Evolutionary conservation across 208 protist species (phyloP), one percentile per base, ranked within the genome.

Genomic region (Naegleria lovaniensis): DNA sequence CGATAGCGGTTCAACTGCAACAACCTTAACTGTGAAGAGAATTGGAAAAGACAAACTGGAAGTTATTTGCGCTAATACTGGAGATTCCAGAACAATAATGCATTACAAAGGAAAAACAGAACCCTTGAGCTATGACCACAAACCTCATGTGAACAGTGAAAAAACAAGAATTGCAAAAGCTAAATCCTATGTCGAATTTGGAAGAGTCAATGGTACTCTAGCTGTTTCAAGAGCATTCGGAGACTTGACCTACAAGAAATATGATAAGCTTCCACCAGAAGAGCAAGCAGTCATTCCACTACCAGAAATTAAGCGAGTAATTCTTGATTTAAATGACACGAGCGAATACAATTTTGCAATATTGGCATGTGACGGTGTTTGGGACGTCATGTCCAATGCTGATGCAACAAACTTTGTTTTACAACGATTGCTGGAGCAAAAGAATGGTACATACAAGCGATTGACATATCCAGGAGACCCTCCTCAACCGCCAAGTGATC

Each of bases 151-250:
- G 11, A 91, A 93, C 4, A 90, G 39, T 5, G 97, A 98, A 93
- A 93, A 95, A 89, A 92, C 92, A 55, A 94, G 97, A 19, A 98
- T 99, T 92, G 94, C 96, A 90, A 94, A 94, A 0, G 96, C 97
- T 0, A 97, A 96, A 29, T 96, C 96, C 58, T 98, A 95, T 93
- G 97, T 99, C 16, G 92, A 93, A 91, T 96, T 96, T 92, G 95
- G 96, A 2, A 95, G 97, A 25, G 97, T 98, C 0, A 98, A 98
- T 91, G 97, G 97, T n/a, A 95, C 95, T 59, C 93, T 99, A 2
- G 97, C 97, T 0, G 95, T 99, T n/a, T 97, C 95, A 52, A 94
- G 97, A 48, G 97, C 97, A 16, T 97, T 99, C 90, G 97, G 97
- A 13, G 97, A 99, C 92, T 98, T 98, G 90, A 90, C 90, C 48